Base-by-base conservation (phyloP, 495 filamentous ascomycete species). In the Penicillium desertorum region DNA sequence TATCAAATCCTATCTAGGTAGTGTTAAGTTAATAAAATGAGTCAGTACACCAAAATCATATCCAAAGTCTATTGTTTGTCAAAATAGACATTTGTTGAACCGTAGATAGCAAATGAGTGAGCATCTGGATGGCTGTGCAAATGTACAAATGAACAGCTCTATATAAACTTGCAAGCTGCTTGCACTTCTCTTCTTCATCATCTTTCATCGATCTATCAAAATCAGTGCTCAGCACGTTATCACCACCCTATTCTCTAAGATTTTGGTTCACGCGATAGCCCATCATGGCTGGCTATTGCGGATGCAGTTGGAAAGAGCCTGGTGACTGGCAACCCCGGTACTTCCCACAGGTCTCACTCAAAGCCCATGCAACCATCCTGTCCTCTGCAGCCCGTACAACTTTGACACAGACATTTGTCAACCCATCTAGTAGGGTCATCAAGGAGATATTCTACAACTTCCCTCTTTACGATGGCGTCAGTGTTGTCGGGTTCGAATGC, bases 391-490 rank as follows among this genome's bases (percentile, higher is more conserved):
- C 62, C n/a, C 56, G 56, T 9, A 65, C 63, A 0, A 58, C 51
- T 9, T 36, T 65, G 3, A 63, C 54, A 5, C 63, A 65, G 43
- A 49, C 23, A 10, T 65, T 63, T 32, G 25, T 42, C 34, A 65
- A 65, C 23, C 45, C 60, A 10, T 56, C 47, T 1, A 14, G 41
- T 11, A 16, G 17, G 6, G 32, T 37, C 25, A 17, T 63, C 5
- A 10, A 58, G 17, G 60, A 65, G 43, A 51, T 52, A 5, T 53
- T 20, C 2, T 65, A 65, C 47, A 41, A 16, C 0, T 65, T 63
- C 2, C 63, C 63, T 37, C 60, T 65, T 12, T 65, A 60, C 17
- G 59, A 67, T 58, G 59, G 64, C 29, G 46, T 58, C 8, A 64
- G 56, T 47, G 54, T 64, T 22, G 59, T 65, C 10, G 53, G 54